Evolutionary conservation across 176 grass and related monocot genomes (phyloP).

Genomic region (Oryza officinalis): DNA sequence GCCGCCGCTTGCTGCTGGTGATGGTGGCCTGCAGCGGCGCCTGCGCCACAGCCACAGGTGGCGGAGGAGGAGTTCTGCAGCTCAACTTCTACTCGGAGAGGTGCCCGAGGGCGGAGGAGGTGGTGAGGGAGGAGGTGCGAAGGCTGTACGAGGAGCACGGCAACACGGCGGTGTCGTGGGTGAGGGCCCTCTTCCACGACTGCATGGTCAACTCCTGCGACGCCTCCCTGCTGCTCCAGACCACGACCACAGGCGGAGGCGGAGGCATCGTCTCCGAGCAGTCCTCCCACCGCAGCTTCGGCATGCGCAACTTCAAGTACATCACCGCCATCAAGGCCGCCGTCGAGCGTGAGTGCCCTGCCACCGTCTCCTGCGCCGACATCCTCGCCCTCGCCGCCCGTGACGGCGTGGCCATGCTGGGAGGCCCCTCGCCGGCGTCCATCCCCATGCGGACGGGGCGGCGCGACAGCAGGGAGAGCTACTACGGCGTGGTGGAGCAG

Average conservation of each 20-base stretch:
- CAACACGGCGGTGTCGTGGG: constrained; percentile 53
- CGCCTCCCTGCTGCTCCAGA: constrained; percentile 45
- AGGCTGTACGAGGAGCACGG: constrained; percentile 48
- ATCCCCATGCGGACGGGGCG: constrained; percentile 46
- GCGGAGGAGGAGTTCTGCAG: not conserved
- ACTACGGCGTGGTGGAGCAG: not conserved
- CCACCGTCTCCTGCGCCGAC: constrained; percentile 77
- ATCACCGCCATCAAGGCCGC: constrained; percentile 38
- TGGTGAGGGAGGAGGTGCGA: constrained; percentile 36
- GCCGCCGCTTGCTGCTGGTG: too few species aligned
- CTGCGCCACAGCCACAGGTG: too few species aligned
- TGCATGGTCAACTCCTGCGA: constrained; percentile 50
- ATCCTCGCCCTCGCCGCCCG: constrained; percentile 66
- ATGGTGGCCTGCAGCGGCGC: too few species aligned
- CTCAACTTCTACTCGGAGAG: constrained; percentile 31
- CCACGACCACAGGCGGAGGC: not conserved
- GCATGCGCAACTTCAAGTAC: constrained; percentile 66
- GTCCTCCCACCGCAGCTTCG: constrained; percentile 40
- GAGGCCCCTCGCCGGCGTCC: constrained; percentile 16
- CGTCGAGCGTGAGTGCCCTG: constrained; percentile 45
- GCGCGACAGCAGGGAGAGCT: constrained; percentile 37
- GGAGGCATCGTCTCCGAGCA: constrained; percentile 36
- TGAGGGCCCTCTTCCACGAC: constrained; percentile 55
- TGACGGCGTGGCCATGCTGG: constrained; percentile 47
- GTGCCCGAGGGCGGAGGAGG: constrained; percentile 41